Base-by-base conservation (phyloP, 169 alveolate genomes). In the Theileria equi region DNA sequence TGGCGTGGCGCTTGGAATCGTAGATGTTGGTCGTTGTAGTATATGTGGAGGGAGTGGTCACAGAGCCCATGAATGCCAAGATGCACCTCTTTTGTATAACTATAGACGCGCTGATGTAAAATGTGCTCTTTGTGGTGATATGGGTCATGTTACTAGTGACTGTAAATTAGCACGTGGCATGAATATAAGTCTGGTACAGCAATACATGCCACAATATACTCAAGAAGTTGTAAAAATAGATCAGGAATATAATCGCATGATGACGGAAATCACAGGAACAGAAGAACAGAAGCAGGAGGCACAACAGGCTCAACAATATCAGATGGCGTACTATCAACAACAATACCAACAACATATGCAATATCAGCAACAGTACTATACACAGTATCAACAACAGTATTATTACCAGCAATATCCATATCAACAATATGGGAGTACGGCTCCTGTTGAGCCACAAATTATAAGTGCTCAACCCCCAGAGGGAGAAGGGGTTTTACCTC, bases 91-190 rank as follows among this genome's bases (percentile, higher is more conserved):
- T 34, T 48, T 73, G 29, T 63, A 61, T 29, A 59, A 54, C 5
- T 53, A 61, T 3, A 77, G 54, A 47, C 77, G 35, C 34, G 84
- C 61, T 17, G 80, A 53, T 17, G 76, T 77, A 59, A 74, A 84
- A 44, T 92, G 97, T 59, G 88, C 86, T 38, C 63, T 93, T 19
- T 93, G 97, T 57, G 97, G 97, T 2, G 96, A 92, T 55, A 82
- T 85, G 84, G 97, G 97, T 1, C 97, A 93, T 71, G 81, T 90
- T 17, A 93, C 97, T 16, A 85, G 82, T 54, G 97, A 93, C 82
- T 93, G 97, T 65, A 91, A 91, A 59, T 65, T 89, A 68, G 91
- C 92, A 0, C 60, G 64, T 28, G 77, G 60, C 28, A 47, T 59
- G 64, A 50, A 73, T 53, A 11, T 29, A 5, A 62, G 32, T 13